Evolutionary conservation across 306 rosid species (phyloP).

Genomic region (Cucurbita argyrosperma): DNA sequence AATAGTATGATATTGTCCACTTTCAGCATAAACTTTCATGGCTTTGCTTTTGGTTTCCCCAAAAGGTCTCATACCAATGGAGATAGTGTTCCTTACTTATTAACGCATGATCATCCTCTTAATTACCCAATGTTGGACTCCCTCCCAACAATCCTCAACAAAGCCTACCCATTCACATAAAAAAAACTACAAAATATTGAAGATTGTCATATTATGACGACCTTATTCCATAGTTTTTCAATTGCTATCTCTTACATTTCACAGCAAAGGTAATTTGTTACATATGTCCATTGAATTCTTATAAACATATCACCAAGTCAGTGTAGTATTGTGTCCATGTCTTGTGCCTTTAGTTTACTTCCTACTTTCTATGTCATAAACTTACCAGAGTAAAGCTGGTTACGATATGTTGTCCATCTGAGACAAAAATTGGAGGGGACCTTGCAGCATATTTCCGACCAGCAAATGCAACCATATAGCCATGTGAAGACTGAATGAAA

Average conservation of each 20-base stretch:
- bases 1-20: too few species aligned
- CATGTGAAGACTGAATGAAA: slow-evolving; percentile 34
- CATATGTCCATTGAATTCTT: neutral
- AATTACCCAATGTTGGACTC: too few species aligned
- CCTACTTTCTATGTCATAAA: neutral
- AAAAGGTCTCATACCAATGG: too few species aligned
- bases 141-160: too few species aligned
- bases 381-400: slow-evolving; percentile 94
- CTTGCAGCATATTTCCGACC: slow-evolving; percentile 81
- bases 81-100: too few species aligned
- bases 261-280: neutral
- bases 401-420: slow-evolving; percentile 41
- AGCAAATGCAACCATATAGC: slow-evolving; percentile 90
- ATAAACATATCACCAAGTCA: neutral
- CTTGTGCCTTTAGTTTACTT: neutral
- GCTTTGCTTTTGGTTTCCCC: too few species aligned
- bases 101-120: too few species aligned
- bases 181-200: neutral
- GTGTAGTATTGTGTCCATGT: neutral
- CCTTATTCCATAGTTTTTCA: neutral
- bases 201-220: neutral
- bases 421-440: slow-evolving; percentile 57
- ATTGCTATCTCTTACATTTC: neutral
- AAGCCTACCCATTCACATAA: neutral
- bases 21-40: too few species aligned